A percentile compares a stretch with the other conserved stretches of the same genome.
phyloP scores from a whole-genome alignment of 345 rosid species.

The Carallia pectinifolia region DNA sequence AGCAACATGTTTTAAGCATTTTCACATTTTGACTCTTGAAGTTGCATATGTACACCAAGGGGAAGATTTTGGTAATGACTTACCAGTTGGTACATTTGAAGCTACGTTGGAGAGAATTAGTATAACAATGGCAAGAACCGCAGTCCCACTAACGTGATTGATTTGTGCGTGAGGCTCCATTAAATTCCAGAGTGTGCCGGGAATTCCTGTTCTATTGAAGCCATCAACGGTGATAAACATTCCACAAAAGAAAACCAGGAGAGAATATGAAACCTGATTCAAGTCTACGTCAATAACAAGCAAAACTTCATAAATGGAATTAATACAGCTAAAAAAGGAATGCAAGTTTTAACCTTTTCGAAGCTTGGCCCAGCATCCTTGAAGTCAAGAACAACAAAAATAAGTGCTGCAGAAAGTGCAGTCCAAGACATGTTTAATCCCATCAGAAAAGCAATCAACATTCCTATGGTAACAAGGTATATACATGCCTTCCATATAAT shows the following conservation, averaged over 20 bases:
- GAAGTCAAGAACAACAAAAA: slow-evolving; percentile 79
- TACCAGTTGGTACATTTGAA: slow-evolving; percentile 92
- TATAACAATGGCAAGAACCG: slow-evolving; percentile 59
- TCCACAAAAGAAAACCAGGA: slow-evolving; percentile 78
- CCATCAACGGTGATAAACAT: slow-evolving; percentile 85
- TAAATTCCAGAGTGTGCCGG: slow-evolving; percentile 62
- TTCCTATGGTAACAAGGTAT: slow-evolving; percentile 58
- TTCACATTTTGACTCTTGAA: background rate
- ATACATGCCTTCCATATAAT: slow-evolving; percentile 61
- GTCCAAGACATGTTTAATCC: slow-evolving; percentile 93
- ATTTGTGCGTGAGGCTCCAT: slow-evolving; percentile 71
- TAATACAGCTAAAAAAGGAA: background rate
- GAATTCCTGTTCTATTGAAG: slow-evolving; percentile 84
- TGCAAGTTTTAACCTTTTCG: slow-evolving; percentile 54
- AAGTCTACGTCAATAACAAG: background rate
- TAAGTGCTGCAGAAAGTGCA: slow-evolving; percentile 75
- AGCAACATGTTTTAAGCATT: background rate
- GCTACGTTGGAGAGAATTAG: slow-evolving; percentile 70
- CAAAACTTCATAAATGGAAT: no score
- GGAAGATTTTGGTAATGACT: background rate
- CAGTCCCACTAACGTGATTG: slow-evolving; percentile 42
- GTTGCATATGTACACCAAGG: background rate
- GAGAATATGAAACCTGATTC: slow-evolving; percentile 74
- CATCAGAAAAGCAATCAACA: slow-evolving; percentile 60
- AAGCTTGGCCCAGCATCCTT: slow-evolving; percentile 77